A percentile compares a stretch with the other conserved stretches of the same genome.
phyloP scores from a whole-genome alignment of 331 rosid genomes.

The Pyrus hybrid region DNA sequence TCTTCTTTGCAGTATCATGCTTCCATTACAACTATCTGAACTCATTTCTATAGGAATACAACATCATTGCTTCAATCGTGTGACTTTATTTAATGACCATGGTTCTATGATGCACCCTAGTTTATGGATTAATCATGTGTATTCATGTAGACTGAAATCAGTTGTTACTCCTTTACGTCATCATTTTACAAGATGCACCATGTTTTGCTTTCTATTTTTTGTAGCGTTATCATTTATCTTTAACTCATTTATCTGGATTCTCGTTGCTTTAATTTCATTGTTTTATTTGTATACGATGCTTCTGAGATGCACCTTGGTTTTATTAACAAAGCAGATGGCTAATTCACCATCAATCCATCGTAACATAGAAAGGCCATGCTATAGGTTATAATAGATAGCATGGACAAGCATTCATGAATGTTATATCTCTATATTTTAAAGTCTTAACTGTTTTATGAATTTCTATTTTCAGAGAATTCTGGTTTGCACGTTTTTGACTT shows the following conservation, averaged over 20 bases:
- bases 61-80: neutral
- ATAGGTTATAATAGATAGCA: neutral
- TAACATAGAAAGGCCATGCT: neutral
- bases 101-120: neutral
- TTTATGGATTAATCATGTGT: neutral
- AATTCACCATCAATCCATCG: neutral
- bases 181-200: neutral
- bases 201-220: neutral
- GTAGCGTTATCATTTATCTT: neutral
- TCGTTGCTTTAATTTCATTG: neutral
- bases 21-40: neutral
- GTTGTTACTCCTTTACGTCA: neutral
- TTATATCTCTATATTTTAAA: neutral
- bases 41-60: neutral
- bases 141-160: neutral
- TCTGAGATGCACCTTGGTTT: neutral
- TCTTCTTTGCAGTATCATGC: neutral
- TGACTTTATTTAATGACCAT: neutral
- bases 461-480: conserved; percentile 70
- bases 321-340: neutral
- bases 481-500: conserved; percentile 95
- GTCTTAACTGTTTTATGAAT: conserved; percentile 2
- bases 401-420: neutral
- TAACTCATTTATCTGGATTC: neutral
- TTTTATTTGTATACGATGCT: neutral